A percentile compares a stretch with the other conserved stretches of the same genome.
Conservation (phyloP, 768 basidiomycete genomes). For the Xerocomellus dryophilus region DNA sequence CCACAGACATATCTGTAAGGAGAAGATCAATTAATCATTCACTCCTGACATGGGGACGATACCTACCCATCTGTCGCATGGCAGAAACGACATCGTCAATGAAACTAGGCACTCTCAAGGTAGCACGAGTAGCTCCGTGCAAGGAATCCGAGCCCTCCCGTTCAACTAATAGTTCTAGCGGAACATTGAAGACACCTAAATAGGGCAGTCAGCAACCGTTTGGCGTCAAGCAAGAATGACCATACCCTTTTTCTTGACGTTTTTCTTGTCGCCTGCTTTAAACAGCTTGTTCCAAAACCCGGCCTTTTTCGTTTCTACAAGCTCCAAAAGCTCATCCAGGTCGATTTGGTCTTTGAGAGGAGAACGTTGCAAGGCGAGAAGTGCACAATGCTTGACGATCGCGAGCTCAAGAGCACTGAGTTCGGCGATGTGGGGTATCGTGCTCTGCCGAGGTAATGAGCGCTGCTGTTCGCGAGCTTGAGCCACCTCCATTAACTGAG, state of each 20-base stretch:
- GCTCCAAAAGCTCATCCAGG: slow-evolving; percentile 88
- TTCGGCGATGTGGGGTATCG: slow-evolving; percentile 82
- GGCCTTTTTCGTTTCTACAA: slow-evolving; percentile 89
- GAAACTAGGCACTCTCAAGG: slow-evolving; percentile 91
- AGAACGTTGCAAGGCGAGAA: slow-evolving; percentile 74
- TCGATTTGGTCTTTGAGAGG: slow-evolving; percentile 81
- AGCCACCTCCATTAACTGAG: slow-evolving; percentile 87
- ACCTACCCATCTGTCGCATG: slow-evolving; percentile 97
- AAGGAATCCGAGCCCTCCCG: slow-evolving; percentile 94
- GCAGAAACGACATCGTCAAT: slow-evolving; percentile 98
- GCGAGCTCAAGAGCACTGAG: slow-evolving; percentile 80
- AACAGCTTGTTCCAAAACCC: slow-evolving; percentile 97
- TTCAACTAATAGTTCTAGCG: slow-evolving; percentile 89
- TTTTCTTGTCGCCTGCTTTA: slow-evolving; percentile 88
- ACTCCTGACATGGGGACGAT: not conserved
- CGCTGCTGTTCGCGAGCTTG: slow-evolving; percentile 86
- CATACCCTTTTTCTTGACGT: slow-evolving; percentile 81
- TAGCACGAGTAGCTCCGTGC: slow-evolving; percentile 80
- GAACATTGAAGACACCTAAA: slow-evolving; percentile 88
- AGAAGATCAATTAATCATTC: slow-evolving; percentile 1
- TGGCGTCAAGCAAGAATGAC: slow-evolving; percentile 8
- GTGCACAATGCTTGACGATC: slow-evolving; percentile 89
- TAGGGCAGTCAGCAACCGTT: slow-evolving; percentile 9
- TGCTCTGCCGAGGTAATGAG: slow-evolving; percentile 72
- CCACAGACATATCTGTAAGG: slow-evolving; percentile 89